Evolutionary conservation across 2,329 filamentous ascomycete species (phyloP), one percentile per base, ranked within the genome.

Genomic region (Trichoderma lentiforme): DNA sequence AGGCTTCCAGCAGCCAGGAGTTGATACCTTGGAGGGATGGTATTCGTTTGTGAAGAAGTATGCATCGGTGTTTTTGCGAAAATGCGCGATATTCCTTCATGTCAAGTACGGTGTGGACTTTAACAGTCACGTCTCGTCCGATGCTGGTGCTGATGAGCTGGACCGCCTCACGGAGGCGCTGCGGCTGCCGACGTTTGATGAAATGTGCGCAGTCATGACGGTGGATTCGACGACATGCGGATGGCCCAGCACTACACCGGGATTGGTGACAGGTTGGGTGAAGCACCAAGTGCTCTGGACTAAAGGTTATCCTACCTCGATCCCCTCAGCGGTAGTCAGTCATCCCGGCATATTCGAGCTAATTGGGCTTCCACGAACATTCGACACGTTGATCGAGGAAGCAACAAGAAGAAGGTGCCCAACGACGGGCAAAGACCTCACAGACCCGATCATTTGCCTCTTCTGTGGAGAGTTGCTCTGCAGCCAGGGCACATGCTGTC

Each of bases 381-480:
- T 94, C 80, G 96, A 98, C 80, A 92, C 90, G 3, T 86, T 99
- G 47, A 97, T 97, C 72, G 95, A 98, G 78, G 95, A 97, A 82
- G 93, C 94, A 30, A 95, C 96, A 76, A 91, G 90, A 74, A 86
- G 92, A 67, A 90, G 88, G 64, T 99, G 96, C 78, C 94, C 94
- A 0, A 97, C 91, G 2, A 97, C 94, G 1, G 94, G 94, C 75
- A 97, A 96, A 80, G 95, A 98, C 76, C 84, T 99, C 65, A 92
- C 91, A 2, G 97, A 99, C 80, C 94, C 96, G 0, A 93, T 92
- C 74, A 89, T 99, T 47, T 99, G 96, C 79, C 87, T 99, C 51
- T 94, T 98, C 83, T 99, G 96, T 79, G 95, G 96, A 39, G 94
- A 95, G n/a, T 93, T 99, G 53, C 95, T 98, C 82, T 99, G 96